These are phyloP conservation scores for Xylaria intraflava DNA, from an alignment of 495 filamentous ascomycete species.

Conservation along the genomic window DNA sequence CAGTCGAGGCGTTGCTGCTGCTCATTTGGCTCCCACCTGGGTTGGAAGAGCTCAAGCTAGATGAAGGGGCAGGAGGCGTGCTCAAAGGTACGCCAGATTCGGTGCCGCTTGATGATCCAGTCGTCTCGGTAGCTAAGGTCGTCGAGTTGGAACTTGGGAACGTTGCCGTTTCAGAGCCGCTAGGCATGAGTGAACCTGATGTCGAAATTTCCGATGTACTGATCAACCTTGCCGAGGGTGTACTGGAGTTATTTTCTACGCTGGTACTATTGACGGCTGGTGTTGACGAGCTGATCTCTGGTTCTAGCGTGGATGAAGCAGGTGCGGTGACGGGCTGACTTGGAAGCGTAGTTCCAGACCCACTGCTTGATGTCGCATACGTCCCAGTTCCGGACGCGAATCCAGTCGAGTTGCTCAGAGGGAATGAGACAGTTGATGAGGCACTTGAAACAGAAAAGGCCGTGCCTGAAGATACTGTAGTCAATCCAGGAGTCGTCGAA, in stretches of 20 bases:
- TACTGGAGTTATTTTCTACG: not conserved
- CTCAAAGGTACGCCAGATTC: not conserved
- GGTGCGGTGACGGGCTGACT: not conserved
- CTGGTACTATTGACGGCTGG: not conserved
- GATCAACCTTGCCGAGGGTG: not conserved
- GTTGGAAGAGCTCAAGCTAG: not conserved
- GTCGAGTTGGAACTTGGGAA: conserved; percentile 23
- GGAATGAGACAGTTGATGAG: not conserved
- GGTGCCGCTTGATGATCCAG: not conserved
- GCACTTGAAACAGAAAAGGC: not conserved
- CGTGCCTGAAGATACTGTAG: not conserved
- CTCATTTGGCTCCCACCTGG: not conserved
- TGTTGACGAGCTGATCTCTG: not conserved
- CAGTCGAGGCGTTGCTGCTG: not conserved
- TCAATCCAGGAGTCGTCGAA: not conserved
- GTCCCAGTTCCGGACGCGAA: not conserved
- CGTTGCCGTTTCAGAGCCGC: conserved; percentile 7
- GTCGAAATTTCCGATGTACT: not conserved
- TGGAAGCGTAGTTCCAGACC: not conserved
- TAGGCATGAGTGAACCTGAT: not conserved
- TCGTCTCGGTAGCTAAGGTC: not conserved
- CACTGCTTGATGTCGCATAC: not conserved
- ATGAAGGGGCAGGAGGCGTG: not conserved
- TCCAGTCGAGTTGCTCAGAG: conserved; percentile 5
- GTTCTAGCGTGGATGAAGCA: not conserved